Evolutionary conservation across 2,329 filamentous ascomycete species (phyloP).

Genomic region (Purpureocillium lavendulum): DNA sequence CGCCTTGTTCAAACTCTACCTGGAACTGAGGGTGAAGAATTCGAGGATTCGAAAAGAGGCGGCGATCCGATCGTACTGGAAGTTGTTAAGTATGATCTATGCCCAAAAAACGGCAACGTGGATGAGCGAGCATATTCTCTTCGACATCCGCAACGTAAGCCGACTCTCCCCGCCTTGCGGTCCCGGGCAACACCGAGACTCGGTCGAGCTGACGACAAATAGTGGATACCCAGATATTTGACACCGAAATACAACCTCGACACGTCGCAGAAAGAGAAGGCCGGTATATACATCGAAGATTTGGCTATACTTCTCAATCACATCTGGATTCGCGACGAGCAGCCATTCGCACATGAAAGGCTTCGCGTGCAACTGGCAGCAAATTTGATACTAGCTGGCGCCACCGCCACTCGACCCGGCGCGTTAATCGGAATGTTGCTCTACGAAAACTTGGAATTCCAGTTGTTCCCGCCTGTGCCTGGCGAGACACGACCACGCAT

Average conservation of each 20-base stretch:
- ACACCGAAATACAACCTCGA: constrained; percentile 9
- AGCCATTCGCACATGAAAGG: constrained; percentile 15
- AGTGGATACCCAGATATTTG: constrained; percentile 11
- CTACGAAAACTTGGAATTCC: constrained; percentile 16
- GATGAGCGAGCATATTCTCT: background rate
- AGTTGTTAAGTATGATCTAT: constrained; percentile 1
- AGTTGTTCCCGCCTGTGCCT: constrained; percentile 16
- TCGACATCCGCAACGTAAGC: constrained; percentile 1
- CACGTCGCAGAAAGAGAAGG: constrained; percentile 14
- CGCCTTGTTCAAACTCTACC: background rate
- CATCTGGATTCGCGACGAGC: constrained; percentile 12
- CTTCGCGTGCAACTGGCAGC: constrained; percentile 13
- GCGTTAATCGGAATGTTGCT: constrained; percentile 14
- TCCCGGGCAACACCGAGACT: background rate
- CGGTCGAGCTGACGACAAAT: constrained; percentile 6
- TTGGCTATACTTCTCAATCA: constrained; percentile 13
- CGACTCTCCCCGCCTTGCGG: too few species aligned
- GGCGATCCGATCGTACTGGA: background rate
- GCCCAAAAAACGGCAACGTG: background rate
- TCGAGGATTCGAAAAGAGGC: background rate
- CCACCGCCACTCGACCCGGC: constrained; percentile 12
- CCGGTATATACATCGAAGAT: constrained; percentile 13
- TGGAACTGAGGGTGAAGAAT: background rate
- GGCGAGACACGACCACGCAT: too few species aligned
- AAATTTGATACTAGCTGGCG: constrained; percentile 13